Evolutionary conservation across 169 alveolate genomes (phyloP).

Genomic region (Babesia ovis): DNA sequence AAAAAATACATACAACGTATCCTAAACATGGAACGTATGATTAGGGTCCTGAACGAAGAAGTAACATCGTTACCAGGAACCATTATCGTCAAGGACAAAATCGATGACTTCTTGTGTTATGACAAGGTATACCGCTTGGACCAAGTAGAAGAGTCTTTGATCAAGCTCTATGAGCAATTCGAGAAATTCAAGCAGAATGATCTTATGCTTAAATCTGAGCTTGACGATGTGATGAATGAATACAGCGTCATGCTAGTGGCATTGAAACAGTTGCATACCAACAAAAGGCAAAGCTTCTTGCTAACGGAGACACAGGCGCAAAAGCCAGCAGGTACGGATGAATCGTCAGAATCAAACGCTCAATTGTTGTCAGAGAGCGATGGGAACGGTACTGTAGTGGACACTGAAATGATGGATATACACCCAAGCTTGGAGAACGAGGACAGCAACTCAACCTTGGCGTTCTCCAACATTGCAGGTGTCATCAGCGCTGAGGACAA

Average conservation of each 20-base stretch:
- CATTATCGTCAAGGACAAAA: conserved; percentile 73
- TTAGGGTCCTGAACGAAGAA: conserved; percentile 81
- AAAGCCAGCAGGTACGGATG: conserved; percentile 54
- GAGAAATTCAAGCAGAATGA: conserved; percentile 85
- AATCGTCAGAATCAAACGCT: conserved; percentile 63
- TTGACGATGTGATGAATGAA: conserved; percentile 84
- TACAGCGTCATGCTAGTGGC: conserved; percentile 80
- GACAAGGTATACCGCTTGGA: conserved; percentile 81
- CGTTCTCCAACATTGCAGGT: conserved; percentile 90
- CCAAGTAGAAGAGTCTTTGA: conserved; percentile 85
- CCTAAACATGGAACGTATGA: conserved; percentile 89
- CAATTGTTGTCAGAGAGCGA: conserved; percentile 59
- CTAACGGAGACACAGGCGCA: conserved; percentile 31
- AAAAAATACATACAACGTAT: conserved; percentile 88
- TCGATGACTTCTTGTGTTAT: conserved; percentile 80
- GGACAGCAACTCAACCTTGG: conserved; percentile 51
- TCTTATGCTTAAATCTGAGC: conserved; percentile 75
- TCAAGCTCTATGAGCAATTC: conserved; percentile 85
- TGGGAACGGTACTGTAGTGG: conserved; percentile 52
- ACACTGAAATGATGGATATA: conserved; percentile 58
- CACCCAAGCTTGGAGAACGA: conserved; percentile 3
- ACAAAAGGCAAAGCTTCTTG: conserved; percentile 4
- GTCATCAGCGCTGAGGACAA: conserved; percentile 88
- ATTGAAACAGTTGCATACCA: conserved; percentile 69
- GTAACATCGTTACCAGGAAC: conserved; percentile 80